A percentile compares a stretch with the other conserved stretches of the same genome.
Conservation (phyloP, 140 eudicot genomes). For the Senecio squalidus region DNA sequence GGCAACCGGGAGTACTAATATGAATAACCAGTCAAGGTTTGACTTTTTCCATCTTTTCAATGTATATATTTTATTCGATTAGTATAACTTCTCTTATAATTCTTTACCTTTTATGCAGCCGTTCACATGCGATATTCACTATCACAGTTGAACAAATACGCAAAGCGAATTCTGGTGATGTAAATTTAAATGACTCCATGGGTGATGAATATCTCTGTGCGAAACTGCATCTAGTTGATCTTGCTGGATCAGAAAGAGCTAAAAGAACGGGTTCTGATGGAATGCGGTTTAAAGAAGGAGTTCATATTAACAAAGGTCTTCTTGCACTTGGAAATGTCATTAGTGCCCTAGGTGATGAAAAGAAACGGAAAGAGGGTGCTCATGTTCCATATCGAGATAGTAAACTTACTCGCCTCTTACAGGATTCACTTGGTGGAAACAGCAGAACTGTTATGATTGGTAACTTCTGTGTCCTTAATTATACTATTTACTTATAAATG, state of each 20-base stretch:
- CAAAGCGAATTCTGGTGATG: constrained; percentile 46
- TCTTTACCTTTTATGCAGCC: constrained; percentile 40
- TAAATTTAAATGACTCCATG: constrained; percentile 49
- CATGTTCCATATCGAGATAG: constrained; percentile 98
- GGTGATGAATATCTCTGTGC: constrained; percentile 89
- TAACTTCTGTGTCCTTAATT: constrained; percentile 23
- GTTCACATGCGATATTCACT: constrained; percentile 97
- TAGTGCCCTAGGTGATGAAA: constrained; percentile 97
- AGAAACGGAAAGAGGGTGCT: constrained; percentile 88
- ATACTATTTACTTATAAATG: not conserved
- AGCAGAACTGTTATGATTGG: constrained; percentile 99
- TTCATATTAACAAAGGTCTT: constrained; percentile 95
- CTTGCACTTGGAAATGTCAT: constrained; percentile 98
- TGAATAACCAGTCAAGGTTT: constrained; percentile 98
- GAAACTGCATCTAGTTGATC: constrained; percentile 94
- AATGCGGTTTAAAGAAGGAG: constrained; percentile 98
- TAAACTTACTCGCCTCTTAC: constrained; percentile 93
- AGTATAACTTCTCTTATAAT: not conserved
- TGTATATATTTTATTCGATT: not conserved
- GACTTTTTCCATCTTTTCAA: no score
- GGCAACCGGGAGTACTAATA: constrained; percentile 98
- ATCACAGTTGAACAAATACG: constrained; percentile 94
- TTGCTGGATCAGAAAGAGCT: constrained; percentile 98
- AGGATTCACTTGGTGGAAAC: constrained; percentile 99
- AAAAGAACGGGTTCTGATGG: constrained; percentile 99